These are phyloP conservation scores for Cryphonectria parasitica DNA, from an alignment of 2,329 filamentous ascomycete species.

Conservation along the genomic window DNA sequence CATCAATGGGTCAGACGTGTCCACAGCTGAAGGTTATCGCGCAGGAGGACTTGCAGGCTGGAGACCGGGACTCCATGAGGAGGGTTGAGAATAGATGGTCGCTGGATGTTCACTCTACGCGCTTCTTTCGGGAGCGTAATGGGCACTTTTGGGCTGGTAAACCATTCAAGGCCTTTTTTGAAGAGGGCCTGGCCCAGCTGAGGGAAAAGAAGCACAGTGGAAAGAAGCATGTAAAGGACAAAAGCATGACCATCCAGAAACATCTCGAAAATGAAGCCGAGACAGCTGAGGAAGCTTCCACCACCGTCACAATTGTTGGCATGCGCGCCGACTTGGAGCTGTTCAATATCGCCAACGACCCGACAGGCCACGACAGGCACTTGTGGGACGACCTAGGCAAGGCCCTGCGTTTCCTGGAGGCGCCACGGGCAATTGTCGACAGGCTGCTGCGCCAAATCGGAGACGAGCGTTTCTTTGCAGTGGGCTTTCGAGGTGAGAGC, in stretches of 20 bases:
- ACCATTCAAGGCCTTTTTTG: slow-evolving; percentile 37
- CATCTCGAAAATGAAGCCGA: neutral
- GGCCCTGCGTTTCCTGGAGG: slow-evolving; percentile 37
- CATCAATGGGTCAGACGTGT: slow-evolving; percentile 34
- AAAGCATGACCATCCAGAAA: neutral
- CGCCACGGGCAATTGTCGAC: slow-evolving; percentile 34
- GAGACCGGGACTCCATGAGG: slow-evolving; percentile 7
- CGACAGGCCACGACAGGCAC: slow-evolving; percentile 38
- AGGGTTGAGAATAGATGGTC: slow-evolving; percentile 34
- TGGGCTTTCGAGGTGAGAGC: slow-evolving; percentile 42
- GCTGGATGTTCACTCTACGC: slow-evolving; percentile 33
- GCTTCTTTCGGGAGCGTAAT: slow-evolving; percentile 34
- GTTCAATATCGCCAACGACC: slow-evolving; percentile 41
- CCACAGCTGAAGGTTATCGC: slow-evolving; percentile 40
- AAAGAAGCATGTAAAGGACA: neutral
- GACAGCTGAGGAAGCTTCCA: slow-evolving; percentile 5
- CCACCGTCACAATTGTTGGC: slow-evolving; percentile 37
- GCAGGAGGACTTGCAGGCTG: slow-evolving; percentile 32
- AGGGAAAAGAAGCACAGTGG: slow-evolving; percentile 9
- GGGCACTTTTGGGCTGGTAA: slow-evolving; percentile 40
- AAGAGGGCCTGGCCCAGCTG: slow-evolving; percentile 29
- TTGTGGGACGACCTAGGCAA: slow-evolving; percentile 40
- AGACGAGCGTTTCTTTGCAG: slow-evolving; percentile 37
- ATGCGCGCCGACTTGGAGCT: slow-evolving; percentile 38
- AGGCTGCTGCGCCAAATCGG: slow-evolving; percentile 33